Base-by-base conservation (phyloP, 2,329 filamentous ascomycete species). In the Curvularia sp. region DNA sequence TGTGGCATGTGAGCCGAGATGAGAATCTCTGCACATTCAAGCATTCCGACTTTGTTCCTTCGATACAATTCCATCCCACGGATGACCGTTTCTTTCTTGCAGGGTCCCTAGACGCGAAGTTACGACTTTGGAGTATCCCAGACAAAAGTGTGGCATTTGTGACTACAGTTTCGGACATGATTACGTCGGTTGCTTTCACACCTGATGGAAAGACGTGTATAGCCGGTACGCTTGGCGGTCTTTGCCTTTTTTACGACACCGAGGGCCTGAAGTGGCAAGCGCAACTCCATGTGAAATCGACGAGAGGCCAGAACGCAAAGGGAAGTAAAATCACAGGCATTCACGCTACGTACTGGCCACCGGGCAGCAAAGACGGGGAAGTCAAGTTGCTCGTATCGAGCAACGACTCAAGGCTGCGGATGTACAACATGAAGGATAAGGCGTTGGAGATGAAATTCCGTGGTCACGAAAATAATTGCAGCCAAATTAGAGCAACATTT, bases 311-410 rank as follows among this genome's bases (percentile, higher is more conserved):
- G 73, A 98, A 97, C 71, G 90, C 93, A 4, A 97, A 96, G 75
- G 94, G 94, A 5, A 97, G 93, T 80, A 99, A 99, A 75, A 97
- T 99, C 67, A 98, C 95, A 0, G 93, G 93, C 6, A 97, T 99
- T 52, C 88, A 94, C 70, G 90, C 92, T 0, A 87, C 89, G 63
- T 77, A 80, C 15, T 81, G 87, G 48, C 87, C 87, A 4, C 81
- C 83, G 2, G 79, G 83, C 21, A 80, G 84, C 49, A 79, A 80
- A 2, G 84, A 84, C 34, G 86, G 86, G 1, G 89, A 93, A 52
- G 84, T 92, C 49, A 96, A 96, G 70, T 81, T 99, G 2, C 81
- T 99, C 6, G 88, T 99, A 56, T 96, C 92, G 1, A 97, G 93
- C 66, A 99, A 98, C 69, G 95, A 99, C 74, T 97, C 94, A 0